Base-by-base conservation (phyloP, 176 grass and related monocot genomes). In the Eremochloa ophiuroides region DNA sequence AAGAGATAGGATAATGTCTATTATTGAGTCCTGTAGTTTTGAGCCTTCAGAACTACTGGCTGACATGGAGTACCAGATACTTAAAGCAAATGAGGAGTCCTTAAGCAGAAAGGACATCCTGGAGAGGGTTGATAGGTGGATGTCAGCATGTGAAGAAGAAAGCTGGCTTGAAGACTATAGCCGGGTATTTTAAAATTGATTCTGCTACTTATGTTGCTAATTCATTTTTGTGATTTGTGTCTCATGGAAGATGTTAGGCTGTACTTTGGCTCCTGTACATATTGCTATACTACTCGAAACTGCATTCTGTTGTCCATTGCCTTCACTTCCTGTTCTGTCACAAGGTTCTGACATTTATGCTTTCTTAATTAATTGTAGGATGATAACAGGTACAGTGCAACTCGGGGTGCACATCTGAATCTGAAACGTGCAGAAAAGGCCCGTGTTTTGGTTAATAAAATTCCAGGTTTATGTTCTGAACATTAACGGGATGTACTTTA, bases 141-240 rank as follows among this genome's bases (percentile, higher is more conserved):
- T 98, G 86, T 73, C 75, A 86, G 90, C 92, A 58, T 98, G 95
- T 79, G 95, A 98, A 84, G 95, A 98, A 81, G 95, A 98, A 82
- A 98, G 86, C 84, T 98, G 95, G 95, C 92, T 95, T 89, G 92
- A 98, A 80, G 92, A 98, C 84, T 98, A 93, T 61, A 95, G 79
- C 68, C 84, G 81, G 95, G 95, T 98, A 90, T 16, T 48, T 62
- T 65, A 71, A 34, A 88, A 51, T 75, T 60, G 39, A 27, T 83
- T 80, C 26, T 83, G 3, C 29, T 66, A 50, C 20, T 15, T 59
- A 28, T 41, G 46, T 27, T 12, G 23, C 34, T n/a, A 73, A 46
- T 83, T 71, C 60, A n/a, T 41, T 86, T 43, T 59, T 34, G 7
- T 84, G 6, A 44, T 75, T 81, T 47, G n/a, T 30, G 39, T 75